A percentile compares a stretch with the other conserved stretches of the same genome.
Evolutionary conservation across 2,329 filamentous ascomycete species (phyloP).

Genomic region (Plectosphaerella sp.): DNA sequence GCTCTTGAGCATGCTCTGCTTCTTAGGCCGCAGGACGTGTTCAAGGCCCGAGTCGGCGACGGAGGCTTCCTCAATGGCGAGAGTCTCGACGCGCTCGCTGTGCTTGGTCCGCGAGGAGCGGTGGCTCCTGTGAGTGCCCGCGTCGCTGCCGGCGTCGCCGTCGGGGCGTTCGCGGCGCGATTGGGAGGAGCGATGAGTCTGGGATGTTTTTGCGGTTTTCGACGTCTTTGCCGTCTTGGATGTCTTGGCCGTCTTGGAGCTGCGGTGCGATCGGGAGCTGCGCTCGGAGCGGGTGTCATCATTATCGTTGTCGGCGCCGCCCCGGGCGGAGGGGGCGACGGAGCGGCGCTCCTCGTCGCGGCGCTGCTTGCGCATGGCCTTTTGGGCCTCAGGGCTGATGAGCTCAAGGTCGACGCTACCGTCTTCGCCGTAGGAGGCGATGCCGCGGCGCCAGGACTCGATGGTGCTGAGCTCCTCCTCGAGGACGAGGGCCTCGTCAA

Average conservation of each 20-base stretch:
- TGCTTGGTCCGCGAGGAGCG: slow-evolving; percentile 26
- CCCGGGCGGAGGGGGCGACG: not conserved
- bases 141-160: slow-evolving; percentile 30
- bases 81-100: slow-evolving; percentile 18
- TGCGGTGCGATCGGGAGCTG: slow-evolving; percentile 18
- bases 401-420: slow-evolving; percentile 50
- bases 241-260: slow-evolving; percentile 17
- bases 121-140: slow-evolving; percentile 19
- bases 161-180: slow-evolving; percentile 18
- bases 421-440: slow-evolving; percentile 40
- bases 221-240: slow-evolving; percentile 19
- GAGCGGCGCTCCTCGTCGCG: slow-evolving; percentile 19
- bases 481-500: slow-evolving; percentile 53
- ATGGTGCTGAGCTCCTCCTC: slow-evolving; percentile 54
- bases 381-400: slow-evolving; percentile 52
- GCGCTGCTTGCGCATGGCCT: slow-evolving; percentile 30
- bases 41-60: slow-evolving; percentile 23
- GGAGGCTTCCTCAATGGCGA: slow-evolving; percentile 31
- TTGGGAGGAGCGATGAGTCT: slow-evolving; percentile 23
- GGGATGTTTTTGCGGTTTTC: slow-evolving; percentile 21
- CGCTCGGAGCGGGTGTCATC: slow-evolving; percentile 30
- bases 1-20: slow-evolving; percentile 53
- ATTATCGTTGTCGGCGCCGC: slow-evolving; percentile 24
- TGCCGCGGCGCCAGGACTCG: slow-evolving; percentile 55
- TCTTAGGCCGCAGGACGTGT: slow-evolving; percentile 41